Conservation (phyloP, 441 rosid species). For the Syzygium malaccense region DNA sequence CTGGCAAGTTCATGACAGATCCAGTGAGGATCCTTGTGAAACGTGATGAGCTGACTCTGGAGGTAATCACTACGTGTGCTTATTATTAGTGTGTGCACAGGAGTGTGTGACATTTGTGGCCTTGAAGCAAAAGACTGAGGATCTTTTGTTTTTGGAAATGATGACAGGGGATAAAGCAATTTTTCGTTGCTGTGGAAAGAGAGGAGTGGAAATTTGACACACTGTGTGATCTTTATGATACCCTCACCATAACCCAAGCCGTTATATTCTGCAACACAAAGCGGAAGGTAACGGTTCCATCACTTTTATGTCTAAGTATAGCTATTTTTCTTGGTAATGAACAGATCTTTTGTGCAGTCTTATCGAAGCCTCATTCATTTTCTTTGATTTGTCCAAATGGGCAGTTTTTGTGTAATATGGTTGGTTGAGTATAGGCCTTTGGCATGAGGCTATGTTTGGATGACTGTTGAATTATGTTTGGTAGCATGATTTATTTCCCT, state of each 20-base stretch:
- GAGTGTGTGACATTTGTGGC: neutral
- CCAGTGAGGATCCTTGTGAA: conserved; percentile 96
- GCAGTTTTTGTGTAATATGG: neutral
- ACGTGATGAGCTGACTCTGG: conserved; percentile 98
- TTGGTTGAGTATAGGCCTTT: neutral
- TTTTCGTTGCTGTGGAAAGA: conserved; percentile 87
- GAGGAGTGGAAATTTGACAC: conserved; percentile 99
- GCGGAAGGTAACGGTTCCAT: conserved; percentile 53
- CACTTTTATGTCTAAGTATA: neutral
- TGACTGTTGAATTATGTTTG: neutral
- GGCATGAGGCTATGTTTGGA: neutral
- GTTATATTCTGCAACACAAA: conserved; percentile 98
- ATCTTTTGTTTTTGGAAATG: conserved; percentile 5
- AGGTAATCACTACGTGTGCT: conserved; percentile 32
- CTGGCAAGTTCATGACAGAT: conserved; percentile 93
- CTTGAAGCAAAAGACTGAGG: neutral
- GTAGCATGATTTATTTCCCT: neutral
- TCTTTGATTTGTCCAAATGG: neutral
- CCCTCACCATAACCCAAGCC: conserved; percentile 90
- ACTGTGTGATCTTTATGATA: conserved; percentile 88
- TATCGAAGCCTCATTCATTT: neutral
- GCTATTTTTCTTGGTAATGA: neutral
- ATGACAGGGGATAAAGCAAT: conserved; percentile 86
- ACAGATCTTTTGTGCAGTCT: neutral
- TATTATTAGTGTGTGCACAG: neutral